These are phyloP conservation scores for Rubia peregrina DNA, from an alignment of 305 asterid genomes.

Conservation along the genomic window DNA sequence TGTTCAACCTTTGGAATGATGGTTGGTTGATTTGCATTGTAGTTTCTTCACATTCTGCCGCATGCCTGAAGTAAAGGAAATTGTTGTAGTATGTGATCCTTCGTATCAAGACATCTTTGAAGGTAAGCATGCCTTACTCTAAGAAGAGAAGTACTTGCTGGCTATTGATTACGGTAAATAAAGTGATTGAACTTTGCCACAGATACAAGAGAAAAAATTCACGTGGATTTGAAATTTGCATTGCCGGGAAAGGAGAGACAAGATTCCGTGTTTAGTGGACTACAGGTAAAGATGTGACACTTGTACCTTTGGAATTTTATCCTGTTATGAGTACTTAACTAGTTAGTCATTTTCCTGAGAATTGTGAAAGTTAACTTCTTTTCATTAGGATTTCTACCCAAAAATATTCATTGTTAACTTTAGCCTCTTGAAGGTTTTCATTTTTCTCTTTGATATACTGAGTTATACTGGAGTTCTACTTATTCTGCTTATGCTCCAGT, in stretches of 20 bases:
- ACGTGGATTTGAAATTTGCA: conserved; percentile 72
- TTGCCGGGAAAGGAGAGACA: conserved; percentile 98
- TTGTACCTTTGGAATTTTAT: background rate
- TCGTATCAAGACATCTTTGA: conserved; percentile 89
- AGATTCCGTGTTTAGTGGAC: conserved; percentile 91
- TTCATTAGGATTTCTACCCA: background rate
- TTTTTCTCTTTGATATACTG: background rate
- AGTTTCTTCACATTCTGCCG: conserved; percentile 82
- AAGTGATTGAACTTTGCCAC: conserved; percentile 11
- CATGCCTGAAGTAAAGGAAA: conserved; percentile 94
- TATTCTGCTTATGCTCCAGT: background rate
- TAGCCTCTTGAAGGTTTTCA: background rate
- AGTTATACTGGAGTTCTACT: background rate
- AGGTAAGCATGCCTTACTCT: conserved; percentile 43
- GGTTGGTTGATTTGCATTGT: conserved; percentile 29
- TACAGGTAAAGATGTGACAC: conserved; percentile 42
- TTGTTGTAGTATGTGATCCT: conserved; percentile 95
- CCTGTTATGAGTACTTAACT: background rate
- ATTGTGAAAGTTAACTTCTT: background rate
- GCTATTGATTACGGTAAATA: background rate
- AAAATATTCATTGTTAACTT: background rate
- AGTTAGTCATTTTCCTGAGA: background rate
- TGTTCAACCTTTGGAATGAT: conserved; percentile 19
- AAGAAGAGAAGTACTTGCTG: conserved; percentile 4
- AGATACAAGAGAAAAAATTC: conserved; percentile 58